A percentile compares a stretch with the other conserved stretches of the same genome.
Evolutionary conservation across 306 rosid genomes (phyloP).

Genomic region (Vachellia pachyceras): DNA sequence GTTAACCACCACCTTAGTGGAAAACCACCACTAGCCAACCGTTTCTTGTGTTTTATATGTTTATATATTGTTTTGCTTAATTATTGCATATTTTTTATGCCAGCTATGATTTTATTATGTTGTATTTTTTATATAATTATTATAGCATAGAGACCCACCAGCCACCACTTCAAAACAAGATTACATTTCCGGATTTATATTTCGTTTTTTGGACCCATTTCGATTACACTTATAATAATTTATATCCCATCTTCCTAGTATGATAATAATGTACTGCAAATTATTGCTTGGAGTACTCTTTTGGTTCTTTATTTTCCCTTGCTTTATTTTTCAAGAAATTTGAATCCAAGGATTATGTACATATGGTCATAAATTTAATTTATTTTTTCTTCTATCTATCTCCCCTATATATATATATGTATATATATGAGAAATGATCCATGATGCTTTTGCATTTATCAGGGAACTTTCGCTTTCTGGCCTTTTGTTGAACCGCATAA

Average conservation of each 20-base stretch:
- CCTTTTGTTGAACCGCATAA: constrained; percentile 59
- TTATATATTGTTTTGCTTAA: constrained; percentile 27
- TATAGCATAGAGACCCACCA: constrained; percentile 60
- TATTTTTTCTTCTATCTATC: not conserved
- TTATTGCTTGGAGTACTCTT: constrained; percentile 39
- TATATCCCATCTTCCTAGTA: constrained; percentile 32
- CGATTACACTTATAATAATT: constrained; percentile 49
- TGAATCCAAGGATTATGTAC: not conserved
- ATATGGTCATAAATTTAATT: no score
- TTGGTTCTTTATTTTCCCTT: constrained; percentile 30
- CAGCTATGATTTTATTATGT: constrained; percentile 31
- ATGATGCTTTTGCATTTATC: constrained; percentile 44
- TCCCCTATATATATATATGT: not conserved
- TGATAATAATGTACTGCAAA: constrained; percentile 45
- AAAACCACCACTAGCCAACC: constrained; percentile 88
- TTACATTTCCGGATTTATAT: constrained; percentile 52
- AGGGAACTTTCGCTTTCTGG: constrained; percentile 70
- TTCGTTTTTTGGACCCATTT: constrained; percentile 42
- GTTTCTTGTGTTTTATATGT: constrained; percentile 44
- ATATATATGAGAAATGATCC: not conserved
- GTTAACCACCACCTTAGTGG: constrained; percentile 68
- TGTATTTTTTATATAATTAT: constrained; percentile 39
- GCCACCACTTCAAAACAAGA: constrained; percentile 58
- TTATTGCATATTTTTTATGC: constrained; percentile 8
- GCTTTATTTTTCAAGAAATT: not conserved